Conservation (phyloP, 768 basidiomycete species). For the Saitozyma sp. region DNA sequence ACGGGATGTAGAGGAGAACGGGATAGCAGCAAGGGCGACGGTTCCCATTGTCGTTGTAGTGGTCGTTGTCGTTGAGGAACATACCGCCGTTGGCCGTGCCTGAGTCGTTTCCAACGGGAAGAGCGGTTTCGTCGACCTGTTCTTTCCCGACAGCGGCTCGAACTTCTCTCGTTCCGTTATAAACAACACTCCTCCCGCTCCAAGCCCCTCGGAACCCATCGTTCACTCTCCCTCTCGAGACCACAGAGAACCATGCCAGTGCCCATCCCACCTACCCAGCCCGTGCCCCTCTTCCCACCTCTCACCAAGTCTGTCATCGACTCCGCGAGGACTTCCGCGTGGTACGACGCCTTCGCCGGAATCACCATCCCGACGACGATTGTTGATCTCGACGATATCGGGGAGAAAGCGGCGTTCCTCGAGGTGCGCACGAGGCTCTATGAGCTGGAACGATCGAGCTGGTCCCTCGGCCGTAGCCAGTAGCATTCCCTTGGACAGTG, state of each 20-base stretch:
- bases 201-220: too few species aligned
- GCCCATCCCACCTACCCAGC: conserved; percentile 5
- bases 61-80: too few species aligned
- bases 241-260: conserved; percentile 17
- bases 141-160: too few species aligned
- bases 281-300: conserved; percentile 1
- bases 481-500: background rate
- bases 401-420: conserved; percentile 36
- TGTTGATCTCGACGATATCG: conserved; percentile 31
- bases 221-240: too few species aligned
- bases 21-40: background rate
- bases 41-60: too few species aligned
- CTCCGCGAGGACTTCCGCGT: conserved; percentile 34
- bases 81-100: too few species aligned
- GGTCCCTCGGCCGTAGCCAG: too few species aligned
- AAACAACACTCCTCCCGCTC: too few species aligned
- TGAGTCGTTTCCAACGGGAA: too few species aligned
- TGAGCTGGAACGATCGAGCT: background rate
- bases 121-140: too few species aligned
- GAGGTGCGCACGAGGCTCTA: conserved; percentile 19
- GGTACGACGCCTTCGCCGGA: conserved; percentile 32
- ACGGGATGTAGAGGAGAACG: background rate
- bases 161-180: too few species aligned
- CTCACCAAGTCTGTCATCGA: conserved; percentile 18
- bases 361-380: conserved; percentile 24